These are phyloP conservation scores for Euphorbia schlechtendalii DNA, from an alignment of 441 rosid genomes.

Conservation along the genomic window DNA sequence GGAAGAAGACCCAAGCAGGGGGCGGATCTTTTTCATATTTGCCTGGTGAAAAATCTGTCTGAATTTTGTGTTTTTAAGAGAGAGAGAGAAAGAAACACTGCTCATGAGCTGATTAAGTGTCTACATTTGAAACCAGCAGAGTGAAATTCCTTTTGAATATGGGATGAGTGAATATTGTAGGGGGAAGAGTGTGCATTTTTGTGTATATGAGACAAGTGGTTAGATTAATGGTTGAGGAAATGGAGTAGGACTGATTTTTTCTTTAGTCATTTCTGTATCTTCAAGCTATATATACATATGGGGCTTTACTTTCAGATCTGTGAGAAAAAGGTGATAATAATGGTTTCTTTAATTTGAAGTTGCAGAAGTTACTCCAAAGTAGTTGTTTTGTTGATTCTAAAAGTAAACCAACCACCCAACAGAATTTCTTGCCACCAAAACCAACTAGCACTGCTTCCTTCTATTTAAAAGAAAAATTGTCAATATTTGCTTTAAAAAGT, in stretches of 20 bases:
- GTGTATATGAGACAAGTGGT: conserved; percentile 17
- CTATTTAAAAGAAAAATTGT: too few relatives aligned
- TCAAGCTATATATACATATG: neutral
- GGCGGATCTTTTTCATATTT: conserved; percentile 81
- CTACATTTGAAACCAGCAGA: conserved; percentile 26
- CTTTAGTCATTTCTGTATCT: neutral
- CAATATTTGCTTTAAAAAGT: too few relatives aligned
- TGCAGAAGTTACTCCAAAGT: neutral
- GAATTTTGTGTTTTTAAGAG: conserved; percentile 15
- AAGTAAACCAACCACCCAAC: neutral
- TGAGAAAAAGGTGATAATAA: neutral
- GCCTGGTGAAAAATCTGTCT: conserved; percentile 58
- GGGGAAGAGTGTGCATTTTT: conserved; percentile 16
- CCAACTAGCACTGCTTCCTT: too few relatives aligned
- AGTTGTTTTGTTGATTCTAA: neutral
- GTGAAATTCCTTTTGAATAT: too few relatives aligned
- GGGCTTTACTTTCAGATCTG: neutral
- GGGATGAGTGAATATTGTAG: conserved; percentile 11
- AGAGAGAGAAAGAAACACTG: too few relatives aligned
- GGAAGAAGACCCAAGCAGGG: conserved; percentile 77
- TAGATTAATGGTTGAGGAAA: conserved; percentile 15
- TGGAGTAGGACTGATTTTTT: conserved; percentile 15
- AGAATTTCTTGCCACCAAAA: too few relatives aligned
- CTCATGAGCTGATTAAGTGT: conserved; percentile 14
- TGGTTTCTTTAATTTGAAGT: neutral